Base-by-base conservation (phyloP, 2,329 filamentous ascomycete species). In the Didymella segeticola region DNA sequence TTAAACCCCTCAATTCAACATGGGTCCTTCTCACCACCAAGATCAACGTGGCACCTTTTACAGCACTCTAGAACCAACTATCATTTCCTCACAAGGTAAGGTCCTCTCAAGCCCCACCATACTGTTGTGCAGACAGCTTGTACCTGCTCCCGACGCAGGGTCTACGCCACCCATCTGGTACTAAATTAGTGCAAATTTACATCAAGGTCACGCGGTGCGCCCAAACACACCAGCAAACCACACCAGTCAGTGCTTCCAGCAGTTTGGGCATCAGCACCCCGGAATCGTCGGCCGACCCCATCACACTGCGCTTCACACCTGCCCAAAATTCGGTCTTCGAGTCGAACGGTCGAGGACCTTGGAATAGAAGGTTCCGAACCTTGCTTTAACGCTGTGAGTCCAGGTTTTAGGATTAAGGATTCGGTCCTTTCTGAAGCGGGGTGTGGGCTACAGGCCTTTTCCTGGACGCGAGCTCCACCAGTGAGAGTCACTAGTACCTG, bases 91-190 rank as follows among this genome's bases (percentile, higher is more conserved):
- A 15, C 26, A 22, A 11, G 17, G 11, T 19, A 22, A 31, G 11
- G 5, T 3, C 5, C 11, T 37, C 19, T 14, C 20, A 9, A 11
- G 7, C 23, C n/a, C 20, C 4, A 7, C 15, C 14, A 23, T 5
- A 19, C 15, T 9, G 7, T 6, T 29, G 15, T 23, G 19, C 30
- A n/a, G n/a, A n/a, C n/a, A n/a, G n/a, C n/a, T n/a, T n/a, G n/a
- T n/a, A n/a, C n/a, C n/a, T n/a, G n/a, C n/a, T 43, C 26, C 43
- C 43, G 45, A 19, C 38, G 45, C 51, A 53, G 43, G 51, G 51
- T 45, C 51, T 14, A 25, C 22, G 29, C 17, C 30, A 15, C 19
- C 17, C 39, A 27, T 36, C 30, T 43, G 20, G n/a, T 36, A 34
- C 42, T 52, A 52, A 17, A 5, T 33, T 52, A 52, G 49, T 36